Conservation (phyloP, 495 filamentous ascomycete genomes). For the Penicillium tannophilum region DNA sequence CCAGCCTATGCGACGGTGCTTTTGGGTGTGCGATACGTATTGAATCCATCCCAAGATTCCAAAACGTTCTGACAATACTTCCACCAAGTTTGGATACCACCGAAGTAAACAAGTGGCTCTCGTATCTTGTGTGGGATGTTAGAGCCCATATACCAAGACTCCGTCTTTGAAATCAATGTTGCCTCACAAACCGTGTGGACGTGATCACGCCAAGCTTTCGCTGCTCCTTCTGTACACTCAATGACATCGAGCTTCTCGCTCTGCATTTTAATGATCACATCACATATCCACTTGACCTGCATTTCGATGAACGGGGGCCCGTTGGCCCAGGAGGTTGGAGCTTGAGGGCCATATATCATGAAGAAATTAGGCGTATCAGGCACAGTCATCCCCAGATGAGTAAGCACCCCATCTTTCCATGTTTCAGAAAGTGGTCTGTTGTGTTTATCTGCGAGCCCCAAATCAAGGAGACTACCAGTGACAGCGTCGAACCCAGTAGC, state of each 20-base stretch:
- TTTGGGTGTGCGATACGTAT: too few species aligned
- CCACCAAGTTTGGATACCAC: constrained; percentile 25
- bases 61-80: constrained; percentile 11
- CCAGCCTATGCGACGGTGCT: too few species aligned
- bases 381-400: constrained; percentile 47
- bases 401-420: constrained; percentile 49
- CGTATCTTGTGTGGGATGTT: constrained; percentile 50
- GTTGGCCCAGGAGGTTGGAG: constrained; percentile 52
- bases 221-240: constrained; percentile 43
- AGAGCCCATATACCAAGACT: constrained; percentile 38
- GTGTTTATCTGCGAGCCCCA: constrained; percentile 45
- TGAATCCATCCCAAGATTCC: too few species aligned
- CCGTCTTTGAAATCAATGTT: constrained; percentile 47
- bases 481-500: constrained; percentile 44
- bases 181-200: constrained; percentile 40
- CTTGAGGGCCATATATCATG: constrained; percentile 49
- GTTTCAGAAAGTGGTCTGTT: constrained; percentile 42
- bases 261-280: constrained; percentile 31
- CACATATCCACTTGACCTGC: constrained; percentile 51
- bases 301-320: constrained; percentile 50
- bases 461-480: constrained; percentile 49
- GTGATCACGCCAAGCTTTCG: constrained; percentile 46
- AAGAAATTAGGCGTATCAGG: constrained; percentile 57
- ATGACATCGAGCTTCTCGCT: constrained; percentile 35
- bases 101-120: constrained; percentile 45